These are phyloP conservation scores for Aegilops longissima DNA, from an alignment of 176 grass and related monocot species.

Conservation along the genomic window DNA sequence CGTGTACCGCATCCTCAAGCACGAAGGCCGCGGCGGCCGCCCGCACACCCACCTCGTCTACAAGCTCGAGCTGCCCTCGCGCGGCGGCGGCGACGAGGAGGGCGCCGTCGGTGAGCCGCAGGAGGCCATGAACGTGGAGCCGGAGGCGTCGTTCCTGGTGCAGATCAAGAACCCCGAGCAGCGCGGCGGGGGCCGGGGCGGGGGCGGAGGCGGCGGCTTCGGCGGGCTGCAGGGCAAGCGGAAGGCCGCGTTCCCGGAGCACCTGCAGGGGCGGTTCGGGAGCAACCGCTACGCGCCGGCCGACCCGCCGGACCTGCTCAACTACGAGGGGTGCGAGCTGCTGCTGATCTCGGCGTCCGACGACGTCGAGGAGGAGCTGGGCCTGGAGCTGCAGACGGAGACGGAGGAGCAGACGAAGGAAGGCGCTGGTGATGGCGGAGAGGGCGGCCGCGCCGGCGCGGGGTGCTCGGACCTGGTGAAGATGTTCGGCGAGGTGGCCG, in stretches of 20 bases:
- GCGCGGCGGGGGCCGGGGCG: not conserved
- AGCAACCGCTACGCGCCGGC: conserved; percentile 45
- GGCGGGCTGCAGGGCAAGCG: conserved; percentile 69
- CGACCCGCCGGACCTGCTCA: conserved; percentile 78
- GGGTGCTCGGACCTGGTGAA: conserved; percentile 67
- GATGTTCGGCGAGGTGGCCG: conserved; percentile 65
- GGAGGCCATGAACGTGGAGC: conserved; percentile 72
- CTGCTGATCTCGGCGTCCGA: conserved; percentile 81
- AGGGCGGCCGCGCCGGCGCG: not conserved
- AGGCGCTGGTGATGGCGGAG: not conserved
- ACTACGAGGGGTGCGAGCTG: conserved; percentile 91
- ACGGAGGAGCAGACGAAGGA: not conserved
- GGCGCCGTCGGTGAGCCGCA: conserved; percentile 39
- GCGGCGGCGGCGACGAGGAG: not conserved
- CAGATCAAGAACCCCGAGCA: conserved; percentile 89
- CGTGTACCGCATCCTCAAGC: conserved; percentile 72
- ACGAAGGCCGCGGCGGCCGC: conserved; percentile 34
- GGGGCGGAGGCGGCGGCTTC: conserved; percentile 26
- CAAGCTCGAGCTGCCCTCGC: conserved; percentile 75
- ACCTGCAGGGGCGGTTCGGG: conserved; percentile 66
- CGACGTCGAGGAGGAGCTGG: conserved; percentile 75
- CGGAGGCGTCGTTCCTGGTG: conserved; percentile 77
- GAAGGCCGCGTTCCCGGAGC: conserved; percentile 60
- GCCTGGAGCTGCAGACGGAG: conserved; percentile 64
- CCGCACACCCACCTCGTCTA: conserved; percentile 81